Percentiles rank a stretch among this genome's conserved stretches.
These are phyloP conservation scores for Leishmania turanica DNA, from an alignment of 208 protist species.

Conservation along the genomic window DNA sequence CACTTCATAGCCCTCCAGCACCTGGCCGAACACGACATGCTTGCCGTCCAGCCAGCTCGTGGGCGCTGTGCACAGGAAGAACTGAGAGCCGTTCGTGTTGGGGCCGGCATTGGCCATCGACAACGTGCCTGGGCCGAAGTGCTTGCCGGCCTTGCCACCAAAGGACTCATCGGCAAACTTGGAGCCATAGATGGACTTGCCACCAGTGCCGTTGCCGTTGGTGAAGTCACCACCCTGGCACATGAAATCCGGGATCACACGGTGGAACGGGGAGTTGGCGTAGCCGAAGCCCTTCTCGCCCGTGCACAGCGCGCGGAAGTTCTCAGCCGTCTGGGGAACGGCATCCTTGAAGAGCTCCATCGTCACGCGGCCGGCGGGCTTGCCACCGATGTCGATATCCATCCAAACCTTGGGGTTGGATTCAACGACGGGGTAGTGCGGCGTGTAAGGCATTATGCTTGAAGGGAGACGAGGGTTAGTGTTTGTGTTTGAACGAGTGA, in stretches of 20 bases:
- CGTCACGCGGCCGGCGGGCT: slow-evolving; percentile 41
- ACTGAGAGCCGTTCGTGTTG: slow-evolving; percentile 95
- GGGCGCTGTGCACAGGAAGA: slow-evolving; percentile 89
- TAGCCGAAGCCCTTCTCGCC: slow-evolving; percentile 63
- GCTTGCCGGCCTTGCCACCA: slow-evolving; percentile 53
- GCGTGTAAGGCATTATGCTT: slow-evolving; percentile 68
- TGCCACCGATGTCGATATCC: slow-evolving; percentile 48
- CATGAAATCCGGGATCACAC: slow-evolving; percentile 63
- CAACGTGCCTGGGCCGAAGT: slow-evolving; percentile 75
- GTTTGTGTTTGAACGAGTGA: slow-evolving; percentile 1
- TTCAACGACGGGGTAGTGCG: slow-evolving; percentile 73
- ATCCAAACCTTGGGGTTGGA: slow-evolving; percentile 79
- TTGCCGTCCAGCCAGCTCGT: slow-evolving; percentile 94
- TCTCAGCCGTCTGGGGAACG: slow-evolving; percentile 67
- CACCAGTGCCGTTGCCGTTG: slow-evolving; percentile 53
- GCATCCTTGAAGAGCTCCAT: slow-evolving; percentile 62
- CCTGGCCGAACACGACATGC: slow-evolving; percentile 97
- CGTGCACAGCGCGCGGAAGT: slow-evolving; percentile 65
- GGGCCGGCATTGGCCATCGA: slow-evolving; percentile 93
- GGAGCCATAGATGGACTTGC: slow-evolving; percentile 66
- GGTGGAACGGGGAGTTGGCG: slow-evolving; percentile 52
- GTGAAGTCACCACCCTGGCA: slow-evolving; percentile 73
- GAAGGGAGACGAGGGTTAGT: background rate
- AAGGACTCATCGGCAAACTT: slow-evolving; percentile 69
- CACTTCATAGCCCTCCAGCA: slow-evolving; percentile 89